Evolutionary conservation across 805 yeast species (phyloP).

Genomic region (Lipomyces sp.): DNA sequence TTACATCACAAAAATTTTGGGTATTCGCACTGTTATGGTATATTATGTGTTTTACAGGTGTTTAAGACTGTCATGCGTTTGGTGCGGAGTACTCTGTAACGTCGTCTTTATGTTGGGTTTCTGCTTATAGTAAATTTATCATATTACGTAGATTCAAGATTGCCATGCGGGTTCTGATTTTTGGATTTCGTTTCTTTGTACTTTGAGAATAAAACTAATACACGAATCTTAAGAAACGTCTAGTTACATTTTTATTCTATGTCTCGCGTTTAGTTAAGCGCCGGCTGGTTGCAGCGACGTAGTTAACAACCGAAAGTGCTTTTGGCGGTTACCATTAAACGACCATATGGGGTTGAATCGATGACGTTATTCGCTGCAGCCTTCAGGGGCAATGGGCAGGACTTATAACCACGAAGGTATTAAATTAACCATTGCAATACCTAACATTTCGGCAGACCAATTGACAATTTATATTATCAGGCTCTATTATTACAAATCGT

Average conservation of each 20-base stretch:
- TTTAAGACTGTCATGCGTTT: background rate
- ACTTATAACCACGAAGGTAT: no score
- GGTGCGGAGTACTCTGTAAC: background rate
- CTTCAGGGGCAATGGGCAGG: background rate
- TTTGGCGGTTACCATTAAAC: no score
- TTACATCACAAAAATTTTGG: background rate
- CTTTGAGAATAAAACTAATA: background rate
- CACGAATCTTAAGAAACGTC: background rate
- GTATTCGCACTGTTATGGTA: background rate
- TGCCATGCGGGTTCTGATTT: background rate
- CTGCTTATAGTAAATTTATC: background rate
- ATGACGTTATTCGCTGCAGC: background rate
- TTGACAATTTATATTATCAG: background rate
- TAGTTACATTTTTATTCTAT: no score
- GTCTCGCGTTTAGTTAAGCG: no score
- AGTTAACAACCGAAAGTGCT: no score
- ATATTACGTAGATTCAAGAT: background rate
- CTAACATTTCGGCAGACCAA: background rate
- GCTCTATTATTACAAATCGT: background rate
- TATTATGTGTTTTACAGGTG: background rate
- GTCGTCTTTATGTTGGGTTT: background rate
- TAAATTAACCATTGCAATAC: no score
- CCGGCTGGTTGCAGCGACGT: no score
- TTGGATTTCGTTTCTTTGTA: constrained; percentile 1
- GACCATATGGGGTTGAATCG: background rate